Base-by-base conservation (phyloP, 441 rosid genomes). In the Pelargonium fulgidum region DNA sequence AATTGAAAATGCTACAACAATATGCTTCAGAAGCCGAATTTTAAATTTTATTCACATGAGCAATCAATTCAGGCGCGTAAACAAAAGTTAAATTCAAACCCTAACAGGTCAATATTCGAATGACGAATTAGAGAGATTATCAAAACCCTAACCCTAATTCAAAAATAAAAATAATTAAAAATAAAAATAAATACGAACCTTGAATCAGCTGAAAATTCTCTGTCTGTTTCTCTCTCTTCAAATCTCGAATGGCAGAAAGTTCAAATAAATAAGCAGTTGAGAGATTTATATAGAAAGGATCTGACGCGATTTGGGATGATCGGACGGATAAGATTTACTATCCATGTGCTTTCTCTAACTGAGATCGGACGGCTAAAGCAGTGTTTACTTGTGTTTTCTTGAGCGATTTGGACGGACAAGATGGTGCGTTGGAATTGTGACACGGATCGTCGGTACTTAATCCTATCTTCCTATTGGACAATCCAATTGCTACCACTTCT, bases 281-380 rank as follows among this genome's bases (percentile, higher is more conserved):
- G 24, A 26, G 24, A 7, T 56, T 16, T 56, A 56, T 56, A 56
- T 56, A 56, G 24, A 7, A 56, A 56, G 24, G 24, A 56, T 9
- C 22, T 56, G 24, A 1, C 62, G 62, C 19, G 20, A 56, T 17
- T 17, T 56, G 62, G 2, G 62, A 16, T 16, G 36, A 56, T 56
- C 24, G 36, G 62, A 56, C 62, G 62, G 62, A 20, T 56, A 22
- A 56, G 62, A 56, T 56, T 22, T 56, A 56, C 62, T 17, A 56
- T 56, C 62, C 36, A 16, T 56, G 62, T 56, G 62, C 17, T 56
- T 56, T 56, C 20, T 56, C 62, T 11, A 7, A 17, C 2, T 16
- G 17, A 7, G 7, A 56, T 56, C 62, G 62, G 62, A 56, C 20
- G 62, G 62, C 17, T 9, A 17, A 56, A 56, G 10, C 20, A 56